Base-by-base conservation (phyloP, 176 grass and related monocot genomes). In the Tillandsia leiboldiana region DNA sequence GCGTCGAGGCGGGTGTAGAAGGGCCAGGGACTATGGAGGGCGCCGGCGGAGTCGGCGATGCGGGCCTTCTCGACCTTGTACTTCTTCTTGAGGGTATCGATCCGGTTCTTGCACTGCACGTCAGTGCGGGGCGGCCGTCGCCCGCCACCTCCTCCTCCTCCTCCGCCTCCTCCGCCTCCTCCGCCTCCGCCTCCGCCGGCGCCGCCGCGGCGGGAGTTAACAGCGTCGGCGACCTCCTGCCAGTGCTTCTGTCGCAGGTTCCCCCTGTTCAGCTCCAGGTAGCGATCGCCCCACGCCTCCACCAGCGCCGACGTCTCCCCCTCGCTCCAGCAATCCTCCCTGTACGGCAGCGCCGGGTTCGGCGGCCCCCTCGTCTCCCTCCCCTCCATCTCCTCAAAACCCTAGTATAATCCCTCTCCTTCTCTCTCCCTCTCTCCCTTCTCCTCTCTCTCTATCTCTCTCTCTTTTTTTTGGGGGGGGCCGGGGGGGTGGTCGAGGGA, bases 301-400 rank as follows among this genome's bases (percentile, higher is more conserved):
- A 97, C 93, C 58, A 97, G 76, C 59, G 86, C 93, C 3, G 79
- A 83, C 49, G 89, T 97, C 84, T 97, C 93, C 67, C 89, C 93
- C 68, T 97, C 93, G 86, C 93, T 97, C 93, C 93, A 97, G 84
- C 93, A 97, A 50, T 97, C 93, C 86, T 97, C 93, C 67, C 93
- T 75, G 81, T 92, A 97, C 0, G 93, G 93, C 77, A 97, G 75
- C 64, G 87, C 87, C 17, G 88, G 81, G 52, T 91, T 96, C 50
- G 86, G 75, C 64, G 83, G 93, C 79, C 86, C 81, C 28, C 80
- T 68, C 78, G 77, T 76, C 33, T 51, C 75, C 9, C 72, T 79
- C 0, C 54, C 77, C 0, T 73, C 81, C 12, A 66, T 67, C 73
- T 0, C 70, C 86, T 0, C 33, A 4, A 42, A 42, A 42, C 33